A percentile compares a stretch with the other conserved stretches of the same genome.
These are phyloP conservation scores for Phytophthora podocarpi DNA, from an alignment of 352 stramenopile species.

Conservation along the genomic window DNA sequence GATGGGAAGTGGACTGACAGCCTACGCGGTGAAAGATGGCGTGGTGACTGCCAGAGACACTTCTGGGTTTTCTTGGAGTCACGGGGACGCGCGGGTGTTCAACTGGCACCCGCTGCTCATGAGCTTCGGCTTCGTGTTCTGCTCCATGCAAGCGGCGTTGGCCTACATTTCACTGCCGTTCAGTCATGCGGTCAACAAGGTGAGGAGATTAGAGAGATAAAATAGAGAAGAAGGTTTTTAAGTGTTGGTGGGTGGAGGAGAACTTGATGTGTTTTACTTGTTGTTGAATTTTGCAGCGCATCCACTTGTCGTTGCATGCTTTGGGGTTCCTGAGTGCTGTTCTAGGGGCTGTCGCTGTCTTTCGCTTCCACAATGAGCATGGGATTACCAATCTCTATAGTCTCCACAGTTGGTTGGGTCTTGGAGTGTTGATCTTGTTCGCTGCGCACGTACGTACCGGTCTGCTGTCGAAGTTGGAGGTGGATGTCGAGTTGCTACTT, in stretches of 20 bases:
- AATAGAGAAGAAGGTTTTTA: not conserved
- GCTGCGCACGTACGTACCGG: conserved; percentile 46
- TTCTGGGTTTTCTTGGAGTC: conserved; percentile 75
- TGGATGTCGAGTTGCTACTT: not conserved
- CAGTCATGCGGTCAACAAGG: conserved; percentile 70
- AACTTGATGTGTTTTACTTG: not conserved
- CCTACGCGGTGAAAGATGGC: conserved; percentile 51
- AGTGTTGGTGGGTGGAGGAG: not conserved
- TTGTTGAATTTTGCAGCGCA: conserved; percentile 35
- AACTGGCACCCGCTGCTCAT: conserved; percentile 91
- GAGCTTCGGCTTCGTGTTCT: conserved; percentile 84
- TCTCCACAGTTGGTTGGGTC: conserved; percentile 87
- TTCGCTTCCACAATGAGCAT: conserved; percentile 89
- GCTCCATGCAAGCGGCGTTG: conserved; percentile 67
- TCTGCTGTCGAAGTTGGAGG: not conserved
- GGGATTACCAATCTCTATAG: conserved; percentile 88
- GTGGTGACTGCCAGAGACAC: conserved; percentile 48
- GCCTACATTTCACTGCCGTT: conserved; percentile 76
- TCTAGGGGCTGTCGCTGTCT: conserved; percentile 72
- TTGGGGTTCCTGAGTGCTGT: conserved; percentile 66
- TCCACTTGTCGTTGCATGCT: conserved; percentile 75
- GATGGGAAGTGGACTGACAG: conserved; percentile 73
- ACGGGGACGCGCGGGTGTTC: conserved; percentile 72
- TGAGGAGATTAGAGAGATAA: conserved; percentile 6
- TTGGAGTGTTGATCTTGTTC: conserved; percentile 68